A percentile compares a stretch with the other conserved stretches of the same genome.
phyloP scores from a whole-genome alignment of 176 grass and related monocot species.

The Cenchrus americanus region DNA sequence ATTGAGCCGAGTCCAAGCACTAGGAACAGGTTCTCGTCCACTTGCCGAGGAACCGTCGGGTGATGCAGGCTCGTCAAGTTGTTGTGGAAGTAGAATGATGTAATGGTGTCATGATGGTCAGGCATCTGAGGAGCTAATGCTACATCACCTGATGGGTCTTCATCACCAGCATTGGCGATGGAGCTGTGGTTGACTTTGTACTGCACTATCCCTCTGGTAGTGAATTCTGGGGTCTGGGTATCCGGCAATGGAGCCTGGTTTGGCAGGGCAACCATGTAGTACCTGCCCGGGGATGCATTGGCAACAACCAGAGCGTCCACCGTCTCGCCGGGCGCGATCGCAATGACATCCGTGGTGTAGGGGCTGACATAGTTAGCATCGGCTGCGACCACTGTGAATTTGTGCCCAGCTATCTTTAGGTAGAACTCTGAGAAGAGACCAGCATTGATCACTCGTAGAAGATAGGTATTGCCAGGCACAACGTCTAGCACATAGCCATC shows the following conservation, averaged over 20 bases:
- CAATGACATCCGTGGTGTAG: constrained; percentile 23
- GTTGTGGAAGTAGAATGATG: constrained; percentile 10
- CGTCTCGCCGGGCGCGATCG: constrained; percentile 18
- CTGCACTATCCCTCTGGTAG: background rate
- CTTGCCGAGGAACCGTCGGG: background rate
- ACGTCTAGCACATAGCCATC: background rate
- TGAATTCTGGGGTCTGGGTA: background rate
- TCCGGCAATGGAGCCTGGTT: background rate
- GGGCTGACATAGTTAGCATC: constrained; percentile 19
- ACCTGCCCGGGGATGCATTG: background rate
- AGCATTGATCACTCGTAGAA: background rate
- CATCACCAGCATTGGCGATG: background rate
- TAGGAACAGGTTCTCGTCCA: background rate
- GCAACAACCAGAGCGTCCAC: constrained; percentile 30
- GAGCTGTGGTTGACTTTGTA: background rate
- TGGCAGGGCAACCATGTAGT: constrained; percentile 25
- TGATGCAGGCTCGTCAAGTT: background rate
- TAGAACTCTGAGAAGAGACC: background rate
- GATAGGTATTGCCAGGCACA: background rate
- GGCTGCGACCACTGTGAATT: background rate
- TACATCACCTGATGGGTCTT: background rate
- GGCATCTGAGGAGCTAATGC: background rate
- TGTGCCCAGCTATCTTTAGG: constrained; percentile 18
- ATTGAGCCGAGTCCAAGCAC: background rate
- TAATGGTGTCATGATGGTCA: background rate